Evolutionary conservation across 805 yeast genomes (phyloP).

Genomic region (Spathaspora arborariae): DNA sequence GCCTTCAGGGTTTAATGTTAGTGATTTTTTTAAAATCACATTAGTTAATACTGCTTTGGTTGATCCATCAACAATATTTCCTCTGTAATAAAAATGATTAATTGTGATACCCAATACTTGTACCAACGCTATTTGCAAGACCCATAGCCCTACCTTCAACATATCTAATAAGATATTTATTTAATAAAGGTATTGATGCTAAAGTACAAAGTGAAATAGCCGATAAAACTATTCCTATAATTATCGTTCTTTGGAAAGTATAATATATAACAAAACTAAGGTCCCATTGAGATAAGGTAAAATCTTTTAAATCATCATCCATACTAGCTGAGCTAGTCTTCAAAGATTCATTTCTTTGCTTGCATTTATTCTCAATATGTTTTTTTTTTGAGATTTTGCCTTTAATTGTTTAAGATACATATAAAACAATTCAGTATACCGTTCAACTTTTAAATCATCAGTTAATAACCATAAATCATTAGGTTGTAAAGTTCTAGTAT

Average conservation of each 20-base stretch:
- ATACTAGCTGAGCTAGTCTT: slow-evolving; percentile 14
- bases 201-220: slow-evolving; percentile 2
- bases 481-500: slow-evolving; percentile 60
- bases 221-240: slow-evolving; percentile 2
- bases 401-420: slow-evolving; percentile 4
- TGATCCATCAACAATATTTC: slow-evolving; percentile 59
- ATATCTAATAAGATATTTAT: slow-evolving; percentile 28
- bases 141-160: slow-evolving; percentile 24
- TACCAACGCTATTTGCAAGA: slow-evolving; percentile 14
- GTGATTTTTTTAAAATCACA: slow-evolving; percentile 63
- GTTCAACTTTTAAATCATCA: slow-evolving; percentile 27
- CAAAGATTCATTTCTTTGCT: slow-evolving; percentile 17
- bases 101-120: slow-evolving; percentile 34
- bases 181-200: slow-evolving; percentile 18
- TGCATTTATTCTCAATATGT: slow-evolving; percentile 20
- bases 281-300: slow-evolving; percentile 15
- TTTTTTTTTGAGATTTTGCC: slow-evolving; percentile 3
- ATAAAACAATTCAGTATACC: slow-evolving; percentile 13
- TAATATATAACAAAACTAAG: slow-evolving; percentile 15
- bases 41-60: slow-evolving; percentile 64
- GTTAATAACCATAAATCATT: slow-evolving; percentile 46
- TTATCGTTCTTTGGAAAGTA: slow-evolving; percentile 22
- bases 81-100: slow-evolving; percentile 57
- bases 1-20: slow-evolving; percentile 52
- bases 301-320: slow-evolving; percentile 24